Base-by-base conservation (phyloP, 148 eudicot species). In the Cornus kousa region DNA sequence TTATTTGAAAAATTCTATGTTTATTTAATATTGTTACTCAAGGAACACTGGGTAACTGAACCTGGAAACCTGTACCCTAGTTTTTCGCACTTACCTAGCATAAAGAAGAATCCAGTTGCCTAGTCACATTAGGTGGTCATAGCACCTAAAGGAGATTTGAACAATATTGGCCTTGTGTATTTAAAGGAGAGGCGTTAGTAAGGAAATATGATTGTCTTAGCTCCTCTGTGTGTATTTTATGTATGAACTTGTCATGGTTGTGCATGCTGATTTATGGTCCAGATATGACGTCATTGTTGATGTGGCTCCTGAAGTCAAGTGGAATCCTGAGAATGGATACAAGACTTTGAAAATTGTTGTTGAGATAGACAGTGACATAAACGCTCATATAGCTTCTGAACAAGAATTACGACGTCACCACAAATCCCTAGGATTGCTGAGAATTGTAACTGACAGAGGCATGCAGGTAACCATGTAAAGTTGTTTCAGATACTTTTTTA, bases 261-360 rank as follows among this genome's bases (percentile, higher is more conserved):
- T 80, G 16, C 50, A 8, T 68, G 17, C 82, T 2, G 28, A 65
- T 11, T 71, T 78, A 57, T 80, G 77, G 39, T 86, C 40, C 78
- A 96, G 99, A 84, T 96, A 92, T 83, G 99, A 96, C 74, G 85
- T 96, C 62, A 55, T 91, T 73, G 99, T 94, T 74, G 99, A 96
- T 82, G 87, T 94, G 79, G 82, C 89, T 76, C 98, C 99, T 50
- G 94, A 92, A 86, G 83, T 94, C 80, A 94, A 74, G 81, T 96
- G 99, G 99, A 81, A 55, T 84, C 89, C 97, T 55, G 95, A 96
- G 83, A 80, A 92, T 79, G 97, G 91, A 68, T 96, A 96, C 88
- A 92, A 90, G 91, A 90, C 91, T 80, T 82, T 96, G 76, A 94
- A 94, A 77, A 83, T 92, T 70, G 90, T 86, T 76, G 97, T 96